Evolutionary conservation across 495 filamentous ascomycete species (phyloP), one percentile per base, ranked within the genome.

Genomic region (Evernia prunastri): DNA sequence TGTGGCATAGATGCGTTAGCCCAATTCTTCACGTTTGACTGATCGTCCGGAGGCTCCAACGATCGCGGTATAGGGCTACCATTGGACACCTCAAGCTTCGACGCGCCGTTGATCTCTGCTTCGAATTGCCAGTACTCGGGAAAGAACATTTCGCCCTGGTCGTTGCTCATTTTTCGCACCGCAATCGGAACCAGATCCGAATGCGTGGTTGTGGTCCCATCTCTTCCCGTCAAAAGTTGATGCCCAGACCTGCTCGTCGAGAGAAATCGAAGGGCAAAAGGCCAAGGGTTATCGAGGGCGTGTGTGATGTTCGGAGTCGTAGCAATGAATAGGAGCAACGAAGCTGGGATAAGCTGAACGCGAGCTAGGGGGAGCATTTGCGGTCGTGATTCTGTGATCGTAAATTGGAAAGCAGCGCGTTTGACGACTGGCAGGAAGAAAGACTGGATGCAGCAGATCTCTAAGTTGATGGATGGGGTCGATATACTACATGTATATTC

Each of bases 111-210:
- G 4, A 62, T 69, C 27, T 66, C 58, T 47, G 64, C 45, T 18
- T 70, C 77, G 61, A 85, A 87, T 36, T 77, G 72, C 86, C 87
- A 85, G 67, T 85, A 84, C 37, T 83, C 76, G 40, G 77, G 77
- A 68, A 86, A 87, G 76, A 97, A 93, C 77, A 93, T 97, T 72
- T 95, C 90, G 42, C 88, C 87, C 64, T 89, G 84, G 71, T 96
- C 89, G 7, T 72, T 76, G 57, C 82, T 86, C 90, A 96, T 96
- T 71, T 96, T 97, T 61, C 77, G 75, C 27, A 90, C 75, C 18
- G 73, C 81, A 17, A 77, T 68, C 2, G 79, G 77, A 25, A 63
- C 69, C 59, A 75, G 74, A 49, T 64, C 17, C 59, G 58, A 58
- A 70, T 68, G 54, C 77, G 57, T 20, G 15, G 45, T 23, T n/a